Percentiles rank a stretch among this genome's conserved stretches.
phyloP scores from a whole-genome alignment of 805 yeast species.

The Helenozyma rhizophorensis region DNA sequence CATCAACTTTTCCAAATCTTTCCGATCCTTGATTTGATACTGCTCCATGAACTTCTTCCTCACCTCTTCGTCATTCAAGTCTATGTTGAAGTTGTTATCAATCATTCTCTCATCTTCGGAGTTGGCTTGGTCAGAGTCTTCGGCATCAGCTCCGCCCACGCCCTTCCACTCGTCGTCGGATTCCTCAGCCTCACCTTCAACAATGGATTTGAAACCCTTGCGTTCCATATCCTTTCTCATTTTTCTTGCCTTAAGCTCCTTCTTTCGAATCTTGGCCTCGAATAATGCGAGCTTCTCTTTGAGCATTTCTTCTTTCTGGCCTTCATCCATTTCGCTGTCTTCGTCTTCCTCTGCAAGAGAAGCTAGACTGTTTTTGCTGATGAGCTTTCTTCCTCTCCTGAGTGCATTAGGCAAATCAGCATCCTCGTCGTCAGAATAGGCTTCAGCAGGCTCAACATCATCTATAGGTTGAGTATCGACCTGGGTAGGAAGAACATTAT shows the following conservation, averaged over 20 bases:
- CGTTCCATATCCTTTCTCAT: slow-evolving; percentile 51
- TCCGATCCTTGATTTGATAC: slow-evolving; percentile 57
- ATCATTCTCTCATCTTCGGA: slow-evolving; percentile 77
- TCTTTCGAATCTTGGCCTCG: slow-evolving; percentile 35
- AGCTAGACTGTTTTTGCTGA: slow-evolving; percentile 12
- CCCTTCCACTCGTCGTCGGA: slow-evolving; percentile 89
- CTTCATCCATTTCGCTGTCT: slow-evolving; percentile 20
- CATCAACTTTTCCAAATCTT: slow-evolving; percentile 59
- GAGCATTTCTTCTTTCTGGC: slow-evolving; percentile 22
- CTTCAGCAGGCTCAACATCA: slow-evolving; percentile 1
- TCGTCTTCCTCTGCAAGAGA: slow-evolving; percentile 11
- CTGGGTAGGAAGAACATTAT: slow-evolving; percentile 15
- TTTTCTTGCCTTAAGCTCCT: slow-evolving; percentile 30
- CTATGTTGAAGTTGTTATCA: slow-evolving; percentile 60
- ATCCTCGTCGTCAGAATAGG: slow-evolving; percentile 21
- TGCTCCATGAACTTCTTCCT: slow-evolving; percentile 56
- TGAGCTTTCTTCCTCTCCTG: slow-evolving; percentile 19
- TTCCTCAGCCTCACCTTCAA: slow-evolving; percentile 83
- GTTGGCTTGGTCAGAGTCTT: slow-evolving; percentile 53
- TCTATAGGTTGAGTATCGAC: slow-evolving; percentile 2
- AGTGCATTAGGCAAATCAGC: slow-evolving; percentile 23
- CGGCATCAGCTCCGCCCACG: slow-evolving; percentile 69
- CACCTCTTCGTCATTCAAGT: slow-evolving; percentile 54
- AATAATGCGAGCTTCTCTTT: slow-evolving; percentile 29
- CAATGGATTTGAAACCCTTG: slow-evolving; percentile 53